Base-by-base conservation (phyloP, 2,329 filamentous ascomycete species). In the Aspergillus terreus region DNA sequence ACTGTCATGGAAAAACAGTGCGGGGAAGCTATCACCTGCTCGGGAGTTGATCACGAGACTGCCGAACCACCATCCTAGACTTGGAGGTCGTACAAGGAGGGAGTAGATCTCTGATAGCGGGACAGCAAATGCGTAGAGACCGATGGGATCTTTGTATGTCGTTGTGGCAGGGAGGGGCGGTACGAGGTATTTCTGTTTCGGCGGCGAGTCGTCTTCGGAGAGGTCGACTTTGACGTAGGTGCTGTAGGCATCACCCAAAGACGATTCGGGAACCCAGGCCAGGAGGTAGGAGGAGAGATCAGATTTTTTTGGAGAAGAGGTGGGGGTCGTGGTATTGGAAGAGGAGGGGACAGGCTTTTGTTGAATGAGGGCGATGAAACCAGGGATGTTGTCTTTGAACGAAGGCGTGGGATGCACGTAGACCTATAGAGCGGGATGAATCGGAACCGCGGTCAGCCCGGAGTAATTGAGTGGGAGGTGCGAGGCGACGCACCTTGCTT, bases 1-100 rank as follows among this genome's bases (percentile, higher is more conserved):
- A 56, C 85, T 91, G 65, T 99, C 94, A 69, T 99, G 94, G 74
- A 99, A 99, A 75, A 99, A 99, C 1, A 99, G 76, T 0, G 94
- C 91, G 0, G 94, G 94, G 60, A 97, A 96, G 67, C 89, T 94
- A 67, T 97, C 92, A 3, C 95, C 95, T 0, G 87, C 85, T 11
- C 88, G 80, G 1, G 89, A 90, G 68, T 99, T 99, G 75, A 99
- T 90, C 51, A 99, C 87, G 25, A 99, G 74, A 57, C 91, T 96
- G 32, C 94, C 94, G 69, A 95, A 96, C 94, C 94, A 99, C 95
- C 94, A 99, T 14, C 94, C 95, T 6, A 96, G 74, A 68, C 90
- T 96, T 4, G 94, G 95, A 3, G 92, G 92, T 2, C 94, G 84
- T 36, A 99, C 86, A 6, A 96, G 79, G 4, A 99, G 79, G 25